A percentile compares a stretch with the other conserved stretches of the same genome.
These are phyloP conservation scores for Beta lomatogona DNA, from an alignment of 179 eudicot genomes.

Conservation along the genomic window DNA sequence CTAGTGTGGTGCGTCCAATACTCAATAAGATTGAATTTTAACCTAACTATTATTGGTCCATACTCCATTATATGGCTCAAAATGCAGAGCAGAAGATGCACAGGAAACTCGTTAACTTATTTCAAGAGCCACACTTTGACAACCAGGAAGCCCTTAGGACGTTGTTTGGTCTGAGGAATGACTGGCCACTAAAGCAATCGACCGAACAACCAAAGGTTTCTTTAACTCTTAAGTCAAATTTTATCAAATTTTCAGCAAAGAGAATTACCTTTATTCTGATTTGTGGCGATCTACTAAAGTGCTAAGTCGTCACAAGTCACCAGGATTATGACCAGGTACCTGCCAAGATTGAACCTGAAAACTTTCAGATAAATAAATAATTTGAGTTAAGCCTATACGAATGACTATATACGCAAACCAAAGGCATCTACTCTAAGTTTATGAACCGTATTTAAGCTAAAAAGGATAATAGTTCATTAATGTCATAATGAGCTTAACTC, in stretches of 20 bases:
- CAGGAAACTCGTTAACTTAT: conserved; percentile 42
- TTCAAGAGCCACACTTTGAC: conserved; percentile 42
- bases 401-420: conserved; percentile 5
- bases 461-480: background rate
- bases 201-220: conserved; percentile 47
- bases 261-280: background rate
- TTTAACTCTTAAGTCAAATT: background rate
- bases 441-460: background rate
- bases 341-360: background rate
- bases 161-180: conserved; percentile 49
- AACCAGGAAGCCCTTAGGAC: conserved; percentile 56
- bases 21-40: background rate
- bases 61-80: background rate
- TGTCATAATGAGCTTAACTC: background rate
- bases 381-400: background rate
- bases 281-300: background rate
- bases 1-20: background rate
- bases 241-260: background rate
- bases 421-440: background rate
- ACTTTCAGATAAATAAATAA: background rate
- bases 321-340: background rate
- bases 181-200: conserved; percentile 52
- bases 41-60: conserved; percentile 1
- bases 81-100: conserved; percentile 50
- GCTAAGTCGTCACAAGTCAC: background rate